Evolutionary conservation across 2,329 filamentous ascomycete genomes (phyloP).

Genomic region (Corynespora cassiicola): DNA sequence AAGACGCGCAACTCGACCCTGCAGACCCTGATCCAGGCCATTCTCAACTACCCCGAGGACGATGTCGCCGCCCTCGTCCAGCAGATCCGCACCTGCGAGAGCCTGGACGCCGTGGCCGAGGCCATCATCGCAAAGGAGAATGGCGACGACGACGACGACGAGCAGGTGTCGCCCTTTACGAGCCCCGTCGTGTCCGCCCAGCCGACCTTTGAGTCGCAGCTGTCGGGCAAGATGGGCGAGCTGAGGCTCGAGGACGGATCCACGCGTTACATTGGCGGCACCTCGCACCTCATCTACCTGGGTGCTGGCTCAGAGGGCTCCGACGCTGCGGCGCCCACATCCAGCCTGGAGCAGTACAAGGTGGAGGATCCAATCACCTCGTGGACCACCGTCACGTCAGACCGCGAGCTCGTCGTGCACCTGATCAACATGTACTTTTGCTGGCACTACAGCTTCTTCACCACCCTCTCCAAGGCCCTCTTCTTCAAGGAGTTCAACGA

Average conservation of each 20-base stretch:
- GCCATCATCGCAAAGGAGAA: conserved; percentile 62
- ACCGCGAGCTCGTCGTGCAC: conserved; percentile 80
- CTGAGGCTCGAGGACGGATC: conserved; percentile 85
- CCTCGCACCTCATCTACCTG: conserved; percentile 81
- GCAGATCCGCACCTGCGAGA: conserved; percentile 86
- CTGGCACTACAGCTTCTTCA: conserved; percentile 98
- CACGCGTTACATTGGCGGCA: conserved; percentile 90
- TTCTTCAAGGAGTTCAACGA: conserved; percentile 86
- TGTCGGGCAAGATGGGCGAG: conserved; percentile 93
- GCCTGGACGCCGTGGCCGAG: conserved; percentile 68
- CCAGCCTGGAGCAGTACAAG: conserved; percentile 55
- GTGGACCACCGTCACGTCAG: conserved; percentile 87
- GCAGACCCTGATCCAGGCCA: conserved; percentile 90
- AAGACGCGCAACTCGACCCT: conserved; percentile 88
- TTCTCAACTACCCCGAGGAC: conserved; percentile 88
- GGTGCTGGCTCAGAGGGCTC: conserved; percentile 39
- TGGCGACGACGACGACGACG: conserved; percentile 52
- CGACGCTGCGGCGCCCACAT: conserved; percentile 38
- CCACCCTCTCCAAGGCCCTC: conserved; percentile 81
- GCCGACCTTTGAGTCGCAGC: conserved; percentile 72
- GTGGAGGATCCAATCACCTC: conserved; percentile 76
- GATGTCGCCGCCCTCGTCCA: conserved; percentile 82
- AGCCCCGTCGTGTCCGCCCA: conserved; percentile 44
- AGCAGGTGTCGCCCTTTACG: conserved; percentile 35
- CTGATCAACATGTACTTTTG: conserved; percentile 97